Conservation (phyloP, 768 basidiomycete genomes). For the Artomyces pyxidatus region DNA sequence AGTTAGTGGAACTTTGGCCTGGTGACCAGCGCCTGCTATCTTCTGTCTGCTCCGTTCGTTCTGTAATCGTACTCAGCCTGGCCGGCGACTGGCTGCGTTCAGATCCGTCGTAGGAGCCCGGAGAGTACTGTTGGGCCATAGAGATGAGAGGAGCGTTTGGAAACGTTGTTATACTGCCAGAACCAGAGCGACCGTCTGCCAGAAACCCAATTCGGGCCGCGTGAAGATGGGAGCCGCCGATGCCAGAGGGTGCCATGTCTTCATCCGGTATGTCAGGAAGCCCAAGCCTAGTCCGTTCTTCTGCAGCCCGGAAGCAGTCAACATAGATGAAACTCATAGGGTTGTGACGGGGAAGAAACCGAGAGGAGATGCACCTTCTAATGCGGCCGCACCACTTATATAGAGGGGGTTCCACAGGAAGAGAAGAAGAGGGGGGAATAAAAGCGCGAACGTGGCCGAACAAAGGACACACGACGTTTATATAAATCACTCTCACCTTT, state of each 20-base stretch:
- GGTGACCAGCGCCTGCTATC: conserved; percentile 5
- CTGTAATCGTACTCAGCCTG: conserved; percentile 17
- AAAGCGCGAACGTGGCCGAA: conserved; percentile 22
- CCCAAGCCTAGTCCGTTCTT: conserved; percentile 13
- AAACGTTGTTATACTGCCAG: conserved; percentile 33
- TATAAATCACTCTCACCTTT: conserved; percentile 66
- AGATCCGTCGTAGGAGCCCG: conserved; percentile 17
- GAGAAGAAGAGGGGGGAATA: conserved; percentile 19
- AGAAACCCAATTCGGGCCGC: conserved; percentile 8
- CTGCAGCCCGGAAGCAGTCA: conserved; percentile 17
- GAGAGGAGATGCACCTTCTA: conserved; percentile 19
- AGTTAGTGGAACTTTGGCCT: not conserved
- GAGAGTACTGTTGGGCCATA: conserved; percentile 46
- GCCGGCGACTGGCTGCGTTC: conserved; percentile 3
- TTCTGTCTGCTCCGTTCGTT: conserved; percentile 14
- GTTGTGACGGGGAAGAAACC: conserved; percentile 1
- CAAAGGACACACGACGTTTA: conserved; percentile 21
- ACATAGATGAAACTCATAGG: conserved; percentile 17
- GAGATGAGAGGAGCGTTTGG: conserved; percentile 48
- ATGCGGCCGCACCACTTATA: conserved; percentile 11
- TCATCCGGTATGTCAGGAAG: conserved; percentile 16
- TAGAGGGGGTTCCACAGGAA: conserved; percentile 17
- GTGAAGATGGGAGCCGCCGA: conserved; percentile 10
- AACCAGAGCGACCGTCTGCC: conserved; percentile 10
- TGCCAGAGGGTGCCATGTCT: conserved; percentile 9